These are phyloP conservation scores for Leccinum ochraceum DNA, from an alignment of 768 basidiomycete species.

Conservation along the genomic window DNA sequence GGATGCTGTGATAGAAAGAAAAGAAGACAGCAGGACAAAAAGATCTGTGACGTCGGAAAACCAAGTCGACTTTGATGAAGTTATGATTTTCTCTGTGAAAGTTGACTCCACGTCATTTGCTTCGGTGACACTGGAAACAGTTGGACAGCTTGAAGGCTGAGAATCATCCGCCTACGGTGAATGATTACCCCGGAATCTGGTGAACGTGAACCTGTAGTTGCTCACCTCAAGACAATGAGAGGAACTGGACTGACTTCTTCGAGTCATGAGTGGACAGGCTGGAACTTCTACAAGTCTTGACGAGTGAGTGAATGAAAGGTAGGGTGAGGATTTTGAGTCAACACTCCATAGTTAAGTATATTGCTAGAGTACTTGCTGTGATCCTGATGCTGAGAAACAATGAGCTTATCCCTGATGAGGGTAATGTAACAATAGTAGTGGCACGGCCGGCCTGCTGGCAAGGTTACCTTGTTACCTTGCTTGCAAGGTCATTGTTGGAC, in stretches of 20 bases:
- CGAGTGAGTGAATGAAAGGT: not conserved
- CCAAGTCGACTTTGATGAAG: not conserved
- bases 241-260: not conserved
- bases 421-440: too few species aligned
- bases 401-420: too few species aligned
- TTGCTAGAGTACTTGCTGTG: not conserved
- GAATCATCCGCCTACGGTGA: not conserved
- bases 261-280: not conserved
- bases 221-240: not conserved
- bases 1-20: not conserved
- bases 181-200: not conserved
- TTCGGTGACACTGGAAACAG: not conserved
- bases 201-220: not conserved
- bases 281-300: not conserved
- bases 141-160: not conserved
- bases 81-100: not conserved
- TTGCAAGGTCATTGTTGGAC: too few species aligned
- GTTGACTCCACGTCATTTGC: not conserved
- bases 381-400: too few species aligned
- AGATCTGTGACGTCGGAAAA: not conserved
- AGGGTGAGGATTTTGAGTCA: not conserved
- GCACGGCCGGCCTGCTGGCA: too few species aligned
- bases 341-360: not conserved
- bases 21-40: not conserved
- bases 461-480: too few species aligned